phyloP scores from a whole-genome alignment of 257 asterid species.

The Solanum okadae region DNA sequence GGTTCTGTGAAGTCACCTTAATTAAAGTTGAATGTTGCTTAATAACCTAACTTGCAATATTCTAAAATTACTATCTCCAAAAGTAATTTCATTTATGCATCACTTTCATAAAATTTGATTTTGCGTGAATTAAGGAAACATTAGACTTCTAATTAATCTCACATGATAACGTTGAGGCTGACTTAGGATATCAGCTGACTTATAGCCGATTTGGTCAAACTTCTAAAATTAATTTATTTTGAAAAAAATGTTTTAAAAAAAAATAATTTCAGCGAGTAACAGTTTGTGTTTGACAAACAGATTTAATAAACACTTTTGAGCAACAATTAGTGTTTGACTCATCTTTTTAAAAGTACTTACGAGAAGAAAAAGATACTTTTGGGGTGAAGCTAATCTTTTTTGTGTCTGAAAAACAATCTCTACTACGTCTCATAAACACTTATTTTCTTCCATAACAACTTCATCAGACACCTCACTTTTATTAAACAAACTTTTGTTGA shows the following conservation, averaged over 20 bases:
- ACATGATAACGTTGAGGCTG: background rate
- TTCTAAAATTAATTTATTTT: no score
- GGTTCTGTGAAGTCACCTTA: background rate
- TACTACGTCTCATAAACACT: background rate
- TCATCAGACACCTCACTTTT: background rate
- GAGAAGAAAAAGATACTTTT: no score
- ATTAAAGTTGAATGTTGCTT: background rate
- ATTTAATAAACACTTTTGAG: no score
- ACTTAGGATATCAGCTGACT: no score
- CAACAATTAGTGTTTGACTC: background rate
- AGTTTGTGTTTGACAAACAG: background rate
- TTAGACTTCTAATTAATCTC: background rate
- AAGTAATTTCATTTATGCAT: background rate
- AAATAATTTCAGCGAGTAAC: no score
- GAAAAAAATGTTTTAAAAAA: no score
- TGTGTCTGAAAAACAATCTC: no score
- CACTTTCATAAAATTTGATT: background rate
- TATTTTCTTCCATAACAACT: background rate
- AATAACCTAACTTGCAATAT: background rate
- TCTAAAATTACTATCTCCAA: background rate
- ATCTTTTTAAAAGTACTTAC: background rate
- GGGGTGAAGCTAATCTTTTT: no score
- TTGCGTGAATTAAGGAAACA: background rate
- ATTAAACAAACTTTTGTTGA: no score
- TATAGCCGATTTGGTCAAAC: no score